Evolutionary conservation across 1,139 yeast species (phyloP).

Genomic region (Maudiozyma humilis): DNA sequence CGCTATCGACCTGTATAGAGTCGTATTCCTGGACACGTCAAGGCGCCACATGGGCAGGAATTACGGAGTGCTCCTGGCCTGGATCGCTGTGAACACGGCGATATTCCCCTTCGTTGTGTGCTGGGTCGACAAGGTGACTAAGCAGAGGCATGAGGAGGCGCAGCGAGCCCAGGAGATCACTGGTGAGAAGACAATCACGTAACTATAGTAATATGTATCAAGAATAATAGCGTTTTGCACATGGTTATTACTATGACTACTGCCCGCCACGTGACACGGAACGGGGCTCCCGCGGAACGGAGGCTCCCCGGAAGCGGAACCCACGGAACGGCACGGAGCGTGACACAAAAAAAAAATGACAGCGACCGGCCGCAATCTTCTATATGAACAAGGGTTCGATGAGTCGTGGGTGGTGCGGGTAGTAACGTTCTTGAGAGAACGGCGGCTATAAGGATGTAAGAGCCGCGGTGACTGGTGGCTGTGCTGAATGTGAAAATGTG

Average conservation of each 20-base stretch:
- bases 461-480: no score
- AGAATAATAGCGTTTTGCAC: not conserved
- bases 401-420: no score
- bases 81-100: slow-evolving; percentile 46
- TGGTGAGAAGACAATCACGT: not conserved
- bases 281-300: not conserved
- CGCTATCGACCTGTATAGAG: slow-evolving; percentile 46
- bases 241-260: no score
- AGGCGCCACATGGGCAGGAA: slow-evolving; percentile 50
- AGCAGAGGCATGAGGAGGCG: not conserved
- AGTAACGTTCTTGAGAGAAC: no score
- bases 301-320: not conserved
- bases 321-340: not conserved
- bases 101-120: slow-evolving; percentile 39
- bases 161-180: not conserved
- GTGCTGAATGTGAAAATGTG: no score
- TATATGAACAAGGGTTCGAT: not conserved
- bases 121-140: slow-evolving; percentile 1
- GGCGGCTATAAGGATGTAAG: no score
- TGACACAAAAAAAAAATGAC: not conserved
- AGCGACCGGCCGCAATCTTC: not conserved
- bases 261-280: no score
- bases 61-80: slow-evolving; percentile 47
- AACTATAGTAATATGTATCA: not conserved
- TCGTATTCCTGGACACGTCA: slow-evolving; percentile 50